Evolutionary conservation across 1,139 yeast genomes (phyloP).

Genomic region (Kluyveromyces marxianus): DNA sequence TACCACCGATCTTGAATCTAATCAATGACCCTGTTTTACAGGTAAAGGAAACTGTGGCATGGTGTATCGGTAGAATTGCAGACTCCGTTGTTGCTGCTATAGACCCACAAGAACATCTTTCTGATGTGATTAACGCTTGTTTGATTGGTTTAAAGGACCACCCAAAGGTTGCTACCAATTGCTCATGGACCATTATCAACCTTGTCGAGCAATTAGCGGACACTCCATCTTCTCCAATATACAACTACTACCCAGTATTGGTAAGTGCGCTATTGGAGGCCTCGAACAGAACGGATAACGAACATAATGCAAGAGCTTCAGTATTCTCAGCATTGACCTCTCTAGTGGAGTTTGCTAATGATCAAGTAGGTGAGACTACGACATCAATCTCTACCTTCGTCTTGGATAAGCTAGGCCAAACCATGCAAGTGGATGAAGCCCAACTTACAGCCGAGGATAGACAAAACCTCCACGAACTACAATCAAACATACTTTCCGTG

Average conservation of each 20-base stretch:
- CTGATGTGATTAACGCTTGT: constrained; percentile 64
- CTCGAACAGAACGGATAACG: constrained; percentile 70
- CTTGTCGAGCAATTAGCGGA: constrained; percentile 78
- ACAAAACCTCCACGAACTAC: constrained; percentile 79
- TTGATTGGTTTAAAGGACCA: constrained; percentile 76
- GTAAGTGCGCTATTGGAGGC: constrained; percentile 66
- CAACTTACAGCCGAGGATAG: constrained; percentile 59
- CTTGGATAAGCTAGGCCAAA: constrained; percentile 60
- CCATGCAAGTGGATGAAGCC: constrained; percentile 48
- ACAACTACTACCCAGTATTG: constrained; percentile 61
- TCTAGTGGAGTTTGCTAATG: constrained; percentile 67
- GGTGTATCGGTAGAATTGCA: constrained; percentile 97
- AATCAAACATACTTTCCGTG: constrained; percentile 76
- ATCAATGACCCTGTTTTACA: constrained; percentile 71
- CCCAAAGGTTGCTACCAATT: constrained; percentile 87
- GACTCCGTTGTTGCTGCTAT: constrained; percentile 79
- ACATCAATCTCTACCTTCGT: constrained; percentile 70
- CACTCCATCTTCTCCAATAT: constrained; percentile 54
- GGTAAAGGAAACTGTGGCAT: constrained; percentile 94
- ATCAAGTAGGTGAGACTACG: constrained; percentile 61
- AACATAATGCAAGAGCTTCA: constrained; percentile 83
- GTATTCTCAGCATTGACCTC: constrained; percentile 90
- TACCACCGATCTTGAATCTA: constrained; percentile 65
- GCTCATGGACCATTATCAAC: constrained; percentile 96
- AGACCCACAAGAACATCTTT: constrained; percentile 55